Percentiles rank a stretch among this genome's conserved stretches.
Conservation (phyloP, 192 early-diverging fungal genomes). For the Coemansia sp. region DNA sequence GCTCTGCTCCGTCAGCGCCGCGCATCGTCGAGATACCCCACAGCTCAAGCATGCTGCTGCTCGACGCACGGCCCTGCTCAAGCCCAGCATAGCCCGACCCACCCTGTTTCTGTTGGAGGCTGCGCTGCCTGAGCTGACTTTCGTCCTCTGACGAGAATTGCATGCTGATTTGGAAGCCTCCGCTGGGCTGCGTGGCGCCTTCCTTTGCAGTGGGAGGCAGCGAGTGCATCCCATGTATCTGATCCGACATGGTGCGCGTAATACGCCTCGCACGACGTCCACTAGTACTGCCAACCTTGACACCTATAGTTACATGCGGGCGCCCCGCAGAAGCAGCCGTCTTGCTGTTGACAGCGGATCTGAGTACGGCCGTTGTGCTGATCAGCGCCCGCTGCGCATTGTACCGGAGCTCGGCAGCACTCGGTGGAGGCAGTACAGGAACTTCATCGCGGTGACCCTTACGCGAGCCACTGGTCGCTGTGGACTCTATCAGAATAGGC, state of each 20-base stretch:
- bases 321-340: neutral
- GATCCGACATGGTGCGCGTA: conserved; percentile 11
- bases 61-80: conserved; percentile 33
- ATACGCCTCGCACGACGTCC: neutral
- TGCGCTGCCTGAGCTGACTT: neutral
- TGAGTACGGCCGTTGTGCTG: conserved; percentile 27
- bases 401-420: conserved; percentile 36
- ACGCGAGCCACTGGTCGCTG: neutral
- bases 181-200: neutral
- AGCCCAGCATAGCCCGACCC: conserved; percentile 10
- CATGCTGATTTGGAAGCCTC: conserved; percentile 33
- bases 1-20: neutral
- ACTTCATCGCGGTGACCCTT: neutral
- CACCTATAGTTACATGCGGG: neutral
- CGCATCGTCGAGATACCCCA: conserved; percentile 36
- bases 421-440: conserved; percentile 32
- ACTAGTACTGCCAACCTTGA: neutral
- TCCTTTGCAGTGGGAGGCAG: neutral
- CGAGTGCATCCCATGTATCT: conserved; percentile 2
- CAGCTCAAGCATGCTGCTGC: conserved; percentile 33
- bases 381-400: conserved; percentile 50
- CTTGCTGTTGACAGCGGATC: conserved; percentile 14
- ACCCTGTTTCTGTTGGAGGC: neutral
- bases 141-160: conserved; percentile 14
- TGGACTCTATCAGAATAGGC: conserved; percentile 20